Evolutionary conservation across 257 asterid genomes (phyloP).

Genomic region (Primulina huaijiensis): DNA sequence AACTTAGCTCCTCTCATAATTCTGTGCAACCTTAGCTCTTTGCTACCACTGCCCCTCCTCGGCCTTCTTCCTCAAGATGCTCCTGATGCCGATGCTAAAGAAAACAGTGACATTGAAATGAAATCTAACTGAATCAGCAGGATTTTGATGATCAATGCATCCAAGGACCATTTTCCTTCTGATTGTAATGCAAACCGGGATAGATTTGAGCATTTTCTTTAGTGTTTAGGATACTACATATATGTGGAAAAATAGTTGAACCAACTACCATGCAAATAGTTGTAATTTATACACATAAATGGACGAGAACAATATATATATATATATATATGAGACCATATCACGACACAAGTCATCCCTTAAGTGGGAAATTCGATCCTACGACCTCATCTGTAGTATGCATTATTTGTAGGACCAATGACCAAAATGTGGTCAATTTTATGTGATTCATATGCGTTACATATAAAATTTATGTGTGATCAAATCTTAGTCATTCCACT

Average conservation of each 20-base stretch:
- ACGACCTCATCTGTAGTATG: no score
- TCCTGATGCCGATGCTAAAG: slow-evolving; percentile 38
- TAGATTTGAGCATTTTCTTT: background rate
- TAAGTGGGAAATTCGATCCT: no score
- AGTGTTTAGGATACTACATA: background rate
- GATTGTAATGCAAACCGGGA: no score
- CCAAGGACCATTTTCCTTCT: background rate
- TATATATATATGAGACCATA: no score
- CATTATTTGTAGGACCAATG: no score
- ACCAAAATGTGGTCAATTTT: no score
- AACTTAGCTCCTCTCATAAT: slow-evolving; percentile 65
- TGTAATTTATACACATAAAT: slow-evolving; percentile 3
- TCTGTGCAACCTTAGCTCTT: slow-evolving; percentile 92
- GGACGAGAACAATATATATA: background rate
- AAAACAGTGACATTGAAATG: slow-evolving; percentile 55
- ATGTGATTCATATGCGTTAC: no score
- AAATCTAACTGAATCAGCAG: slow-evolving; percentile 55
- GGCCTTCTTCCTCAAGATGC: slow-evolving; percentile 78
- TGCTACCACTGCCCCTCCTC: slow-evolving; percentile 84
- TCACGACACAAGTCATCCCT: no score
- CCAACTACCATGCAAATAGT: slow-evolving; percentile 17
- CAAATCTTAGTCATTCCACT: no score
- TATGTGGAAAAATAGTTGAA: slow-evolving; percentile 24
- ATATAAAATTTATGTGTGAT: no score
- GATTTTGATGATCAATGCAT: slow-evolving; percentile 2